Base-by-base conservation (phyloP, 2,329 filamentous ascomycete species). In the Sporothrix sp. region DNA sequence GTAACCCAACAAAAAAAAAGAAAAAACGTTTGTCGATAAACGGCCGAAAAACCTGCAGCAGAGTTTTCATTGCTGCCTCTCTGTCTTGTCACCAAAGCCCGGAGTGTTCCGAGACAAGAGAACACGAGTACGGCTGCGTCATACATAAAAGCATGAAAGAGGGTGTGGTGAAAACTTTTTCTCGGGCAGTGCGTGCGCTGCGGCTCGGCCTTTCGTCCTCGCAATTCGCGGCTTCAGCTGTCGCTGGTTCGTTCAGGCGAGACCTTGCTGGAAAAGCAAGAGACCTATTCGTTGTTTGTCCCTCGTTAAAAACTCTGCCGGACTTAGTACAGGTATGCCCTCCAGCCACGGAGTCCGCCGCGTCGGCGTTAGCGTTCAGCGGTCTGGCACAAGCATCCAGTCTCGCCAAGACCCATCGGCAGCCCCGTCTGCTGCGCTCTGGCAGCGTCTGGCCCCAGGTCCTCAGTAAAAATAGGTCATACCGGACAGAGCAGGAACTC, bases 51-150 rank as follows among this genome's bases (percentile, higher is more conserved):
- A 11, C 38, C 45, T 37, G 33, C 42, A 21, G 18, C 42, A 44
- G 42, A 44, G 33, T 30, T 47, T 48, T 48, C 46, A 40, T 42
- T 45, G 18, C 28, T 49, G 37, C 47, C 33, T 37, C 46, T 36
- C 33, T 39, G 25, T 20, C 10, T 38, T 38, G 4, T 2, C 7
- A 10, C 18, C 10, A 38, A 18, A 32, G 27, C 16, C 40, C 40
- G 46, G 36, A 30, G 46, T 16, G 16, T 20, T 48, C 46, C 46
- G 46, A 33, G 10, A n/a, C 23, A 42, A 3, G 16, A n/a, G n/a
- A n/a, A n/a, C n/a, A n/a, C n/a, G n/a, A n/a, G n/a, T n/a, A n/a
- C n/a, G n/a, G n/a, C n/a, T n/a, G n/a, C n/a, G n/a, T n/a, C n/a
- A n/a, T n/a, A n/a, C n/a, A n/a, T n/a, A n/a, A n/a, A n/a, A n/a